Evolutionary conservation across 1,284 basidiomycete species (phyloP).

Genomic region (Hypsizygus ulmarius): DNA sequence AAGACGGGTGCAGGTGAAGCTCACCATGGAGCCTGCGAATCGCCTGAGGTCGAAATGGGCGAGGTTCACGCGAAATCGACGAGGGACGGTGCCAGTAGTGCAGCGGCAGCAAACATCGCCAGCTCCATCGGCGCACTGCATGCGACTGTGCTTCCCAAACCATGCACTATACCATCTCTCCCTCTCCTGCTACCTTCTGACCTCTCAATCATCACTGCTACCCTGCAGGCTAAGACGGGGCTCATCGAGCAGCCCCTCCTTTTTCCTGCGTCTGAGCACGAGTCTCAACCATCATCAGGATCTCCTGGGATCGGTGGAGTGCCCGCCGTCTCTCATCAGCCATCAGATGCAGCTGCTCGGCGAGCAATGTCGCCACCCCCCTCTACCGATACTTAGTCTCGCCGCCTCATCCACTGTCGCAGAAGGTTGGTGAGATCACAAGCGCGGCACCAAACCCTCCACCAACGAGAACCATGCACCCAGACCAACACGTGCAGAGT

Average conservation of each 20-base stretch:
- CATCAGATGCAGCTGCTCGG: slow-evolving; percentile 11
- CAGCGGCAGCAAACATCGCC: background rate
- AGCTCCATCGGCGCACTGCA: background rate
- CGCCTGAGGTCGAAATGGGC: too few relatives aligned
- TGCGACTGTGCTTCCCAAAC: background rate
- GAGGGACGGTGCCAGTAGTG: too few relatives aligned
- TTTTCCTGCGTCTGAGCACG: background rate
- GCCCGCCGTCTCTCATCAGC: background rate
- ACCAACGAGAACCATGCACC: slow-evolving; percentile 28
- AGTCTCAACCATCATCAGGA: background rate
- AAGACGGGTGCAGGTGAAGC: background rate
- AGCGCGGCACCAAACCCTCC: slow-evolving; percentile 16
- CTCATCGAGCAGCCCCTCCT: slow-evolving; percentile 20
- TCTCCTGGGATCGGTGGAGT: slow-evolving; percentile 4
- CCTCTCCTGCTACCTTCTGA: background rate
- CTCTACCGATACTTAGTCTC: slow-evolving; percentile 15
- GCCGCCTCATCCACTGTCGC: slow-evolving; percentile 24
- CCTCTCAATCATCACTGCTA: background rate
- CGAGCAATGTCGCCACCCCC: slow-evolving; percentile 21
- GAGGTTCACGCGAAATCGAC: too few relatives aligned
- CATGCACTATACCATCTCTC: background rate
- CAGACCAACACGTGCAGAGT: slow-evolving; percentile 44
- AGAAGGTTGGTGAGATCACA: slow-evolving; percentile 25
- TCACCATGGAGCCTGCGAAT: too few relatives aligned
- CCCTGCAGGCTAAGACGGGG: slow-evolving; percentile 24